Base-by-base conservation (phyloP, 2,329 filamentous ascomycete genomes). In the Lojkania enalia region DNA sequence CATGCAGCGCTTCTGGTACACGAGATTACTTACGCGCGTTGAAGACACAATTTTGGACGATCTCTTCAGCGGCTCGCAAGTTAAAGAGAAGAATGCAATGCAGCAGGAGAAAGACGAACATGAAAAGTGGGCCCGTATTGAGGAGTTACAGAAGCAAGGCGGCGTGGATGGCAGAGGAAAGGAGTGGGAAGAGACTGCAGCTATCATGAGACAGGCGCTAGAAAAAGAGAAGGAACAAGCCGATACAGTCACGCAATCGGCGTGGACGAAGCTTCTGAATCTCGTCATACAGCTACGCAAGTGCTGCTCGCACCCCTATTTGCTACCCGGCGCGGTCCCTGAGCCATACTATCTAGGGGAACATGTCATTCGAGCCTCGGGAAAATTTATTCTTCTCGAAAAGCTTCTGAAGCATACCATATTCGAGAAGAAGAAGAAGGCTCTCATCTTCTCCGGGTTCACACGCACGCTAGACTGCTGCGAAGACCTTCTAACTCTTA, bases 191-290 rank as follows among this genome's bases (percentile, higher is more conserved):
- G 48, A 95, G 95, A 74, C 92, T 86, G 74, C 91, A 91, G 70
- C 87, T 91, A 84, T 97, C 94, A 77, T 97, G 90, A 79, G 91
- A 88, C 71, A 96, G 92, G 74, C 96, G 87, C 44, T 88, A 2
- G 52, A 64, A 7, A 64, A 27, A 27, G n/a, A n/a, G n/a, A 33
- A 71, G 9, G 69, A 72, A 42, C 58, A 68, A 19, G 56, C 64
- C 5, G 57, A 59, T 15, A 54, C 54, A 15, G 53, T 46, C 4
- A 32, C 54, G 2, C 70, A 64, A 41, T 66, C 63, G 3, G 68
- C 71, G 3, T 79, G 76, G 75, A 68, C 70, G 31, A 76, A 74
- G 51, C 57, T 80, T 19, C 77, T 78, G 73, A 81, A 81, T 43
- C 67, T 80, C 1, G 60, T 82, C 4, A 78, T 81, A 73, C 78